Conservation (phyloP, 805 yeast genomes). For the Peterozyma toletana region DNA sequence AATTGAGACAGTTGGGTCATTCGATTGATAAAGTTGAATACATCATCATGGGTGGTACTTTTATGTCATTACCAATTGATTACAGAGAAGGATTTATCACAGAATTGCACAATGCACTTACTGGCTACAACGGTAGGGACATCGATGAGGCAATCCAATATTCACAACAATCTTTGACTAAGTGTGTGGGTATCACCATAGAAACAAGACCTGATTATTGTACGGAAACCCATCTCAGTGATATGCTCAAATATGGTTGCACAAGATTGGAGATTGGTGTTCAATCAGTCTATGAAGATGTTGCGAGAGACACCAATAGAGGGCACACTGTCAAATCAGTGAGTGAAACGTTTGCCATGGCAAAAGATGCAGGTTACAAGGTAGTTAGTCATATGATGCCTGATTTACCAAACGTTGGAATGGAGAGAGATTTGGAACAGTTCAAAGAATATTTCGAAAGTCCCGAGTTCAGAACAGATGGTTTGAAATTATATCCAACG, state of each 20-base stretch:
- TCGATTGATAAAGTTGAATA: slow-evolving; percentile 96
- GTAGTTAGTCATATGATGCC: slow-evolving; percentile 99
- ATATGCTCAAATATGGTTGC: slow-evolving; percentile 94
- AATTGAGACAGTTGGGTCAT: slow-evolving; percentile 90
- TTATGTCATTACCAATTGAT: slow-evolving; percentile 87
- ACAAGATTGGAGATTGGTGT: slow-evolving; percentile 96
- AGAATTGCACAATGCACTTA: slow-evolving; percentile 87
- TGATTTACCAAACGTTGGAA: slow-evolving; percentile 95
- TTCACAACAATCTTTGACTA: slow-evolving; percentile 91
- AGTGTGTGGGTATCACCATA: slow-evolving; percentile 97
- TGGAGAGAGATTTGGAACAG: slow-evolving; percentile 96
- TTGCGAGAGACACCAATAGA: slow-evolving; percentile 95
- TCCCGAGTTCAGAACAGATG: slow-evolving; percentile 96
- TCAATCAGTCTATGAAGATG: slow-evolving; percentile 95
- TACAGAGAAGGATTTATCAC: slow-evolving; percentile 87
- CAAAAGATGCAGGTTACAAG: slow-evolving; percentile 98
- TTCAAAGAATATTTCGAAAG: slow-evolving; percentile 94
- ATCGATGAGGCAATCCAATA: slow-evolving; percentile 85
- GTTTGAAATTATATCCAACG: slow-evolving; percentile 91
- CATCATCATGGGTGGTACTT: slow-evolving; percentile 98
- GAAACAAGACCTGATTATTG: slow-evolving; percentile 99
- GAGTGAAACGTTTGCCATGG: slow-evolving; percentile 88
- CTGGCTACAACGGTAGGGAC: slow-evolving; percentile 83
- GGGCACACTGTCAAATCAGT: slow-evolving; percentile 97
- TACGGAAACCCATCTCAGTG: slow-evolving; percentile 90